These are phyloP conservation scores for Ligustrum vulgare DNA, from an alignment of 257 asterid genomes.

Conservation along the genomic window DNA sequence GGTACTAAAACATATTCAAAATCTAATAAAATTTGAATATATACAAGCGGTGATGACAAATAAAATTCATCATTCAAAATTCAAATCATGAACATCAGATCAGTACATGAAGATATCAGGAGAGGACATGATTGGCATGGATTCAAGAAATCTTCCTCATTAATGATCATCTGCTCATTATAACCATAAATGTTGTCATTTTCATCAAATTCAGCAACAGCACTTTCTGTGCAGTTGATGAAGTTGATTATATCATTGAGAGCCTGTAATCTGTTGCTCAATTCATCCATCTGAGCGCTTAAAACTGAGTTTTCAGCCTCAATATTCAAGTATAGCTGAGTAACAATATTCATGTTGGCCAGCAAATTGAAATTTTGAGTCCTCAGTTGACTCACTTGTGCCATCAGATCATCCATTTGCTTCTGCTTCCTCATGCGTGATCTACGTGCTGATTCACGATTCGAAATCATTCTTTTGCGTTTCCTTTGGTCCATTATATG, in stretches of 20 bases:
- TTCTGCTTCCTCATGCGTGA: constrained; percentile 49
- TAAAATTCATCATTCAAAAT: neutral
- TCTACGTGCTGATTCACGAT: constrained; percentile 46
- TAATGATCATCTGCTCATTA: constrained; percentile 20
- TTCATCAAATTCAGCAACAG: neutral
- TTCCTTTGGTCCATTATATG: constrained; percentile 32
- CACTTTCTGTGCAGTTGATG: constrained; percentile 20
- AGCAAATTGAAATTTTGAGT: constrained; percentile 36
- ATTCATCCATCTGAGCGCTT: constrained; percentile 37
- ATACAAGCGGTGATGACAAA: neutral
- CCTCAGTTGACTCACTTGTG: constrained; percentile 32
- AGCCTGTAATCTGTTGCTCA: constrained; percentile 44
- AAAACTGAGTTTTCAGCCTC: constrained; percentile 41
- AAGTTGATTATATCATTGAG: constrained; percentile 46
- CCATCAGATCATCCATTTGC: constrained; percentile 46
- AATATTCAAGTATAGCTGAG: constrained; percentile 26
- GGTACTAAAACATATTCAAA: neutral
- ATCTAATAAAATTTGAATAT: neutral
- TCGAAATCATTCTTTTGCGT: constrained; percentile 50
- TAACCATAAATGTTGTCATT: constrained; percentile 6
- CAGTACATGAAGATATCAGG: constrained; percentile 43
- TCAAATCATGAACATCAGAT: constrained; percentile 9
- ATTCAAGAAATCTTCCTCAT: constrained; percentile 41
- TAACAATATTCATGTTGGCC: constrained; percentile 23
- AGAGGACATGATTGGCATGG: constrained; percentile 55